These are phyloP conservation scores for Discostella stelligeroides DNA, from an alignment of 108 stramenopile species.

Conservation along the genomic window DNA sequence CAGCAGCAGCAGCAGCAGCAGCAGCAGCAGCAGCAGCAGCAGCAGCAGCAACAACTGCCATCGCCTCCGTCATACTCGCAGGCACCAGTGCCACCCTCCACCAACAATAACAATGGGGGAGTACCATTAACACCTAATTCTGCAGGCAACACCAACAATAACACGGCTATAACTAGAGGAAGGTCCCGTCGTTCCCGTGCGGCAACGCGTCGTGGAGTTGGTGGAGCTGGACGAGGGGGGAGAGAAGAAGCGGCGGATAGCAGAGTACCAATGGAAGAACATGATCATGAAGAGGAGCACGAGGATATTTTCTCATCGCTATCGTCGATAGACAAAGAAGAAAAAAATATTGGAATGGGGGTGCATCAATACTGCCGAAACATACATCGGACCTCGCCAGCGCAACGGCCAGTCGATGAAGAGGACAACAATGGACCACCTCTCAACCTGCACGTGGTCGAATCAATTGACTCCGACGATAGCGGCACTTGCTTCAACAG, in stretches of 20 bases:
- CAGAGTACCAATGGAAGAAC: conserved; percentile 74
- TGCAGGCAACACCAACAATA: conserved; percentile 14
- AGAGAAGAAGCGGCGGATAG: conserved; percentile 40
- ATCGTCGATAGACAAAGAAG: background rate
- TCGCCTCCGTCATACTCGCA: background rate
- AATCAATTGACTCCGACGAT: conserved; percentile 38
- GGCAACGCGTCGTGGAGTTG: conserved; percentile 8
- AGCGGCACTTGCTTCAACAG: conserved; percentile 49
- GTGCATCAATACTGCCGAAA: background rate
- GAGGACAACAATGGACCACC: conserved; percentile 1
- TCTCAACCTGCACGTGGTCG: conserved; percentile 8
- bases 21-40: too few species aligned
- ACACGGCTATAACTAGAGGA: conserved; percentile 12
- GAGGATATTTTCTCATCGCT: conserved; percentile 11
- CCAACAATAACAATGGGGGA: conserved; percentile 4
- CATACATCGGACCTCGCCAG: conserved; percentile 4
- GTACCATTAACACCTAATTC: background rate
- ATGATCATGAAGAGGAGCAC: conserved; percentile 55
- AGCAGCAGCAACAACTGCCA: conserved; percentile 7
- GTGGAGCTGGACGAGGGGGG: background rate
- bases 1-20: too few species aligned
- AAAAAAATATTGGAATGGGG: background rate
- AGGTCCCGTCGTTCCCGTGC: conserved; percentile 53
- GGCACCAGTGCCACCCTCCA: conserved; percentile 1
- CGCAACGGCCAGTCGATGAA: background rate